Evolutionary conservation across 441 rosid species (phyloP).

Genomic region (Brassica balearica): DNA sequence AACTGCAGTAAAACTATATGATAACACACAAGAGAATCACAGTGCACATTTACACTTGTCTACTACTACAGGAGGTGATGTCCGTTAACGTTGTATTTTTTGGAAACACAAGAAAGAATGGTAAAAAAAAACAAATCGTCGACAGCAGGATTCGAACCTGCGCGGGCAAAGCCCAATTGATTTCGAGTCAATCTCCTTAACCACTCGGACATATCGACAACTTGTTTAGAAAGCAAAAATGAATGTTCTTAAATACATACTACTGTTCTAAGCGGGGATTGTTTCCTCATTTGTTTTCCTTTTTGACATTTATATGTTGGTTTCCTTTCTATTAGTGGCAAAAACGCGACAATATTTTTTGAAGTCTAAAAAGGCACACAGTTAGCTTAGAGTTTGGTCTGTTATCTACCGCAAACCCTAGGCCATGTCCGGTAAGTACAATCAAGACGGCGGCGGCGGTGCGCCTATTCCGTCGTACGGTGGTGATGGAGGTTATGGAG

Average conservation of each 20-base stretch:
- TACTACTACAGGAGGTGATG: not conserved
- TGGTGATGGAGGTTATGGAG: conserved; percentile 49
- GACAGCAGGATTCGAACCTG: conserved; percentile 68
- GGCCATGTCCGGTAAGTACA: conserved; percentile 68
- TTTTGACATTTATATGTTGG: conserved; percentile 6
- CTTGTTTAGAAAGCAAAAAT: not conserved
- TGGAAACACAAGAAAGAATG: not conserved
- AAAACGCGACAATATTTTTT: conserved; percentile 11
- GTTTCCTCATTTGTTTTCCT: not conserved
- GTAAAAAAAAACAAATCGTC: not conserved
- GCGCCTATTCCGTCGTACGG: conserved; percentile 55
- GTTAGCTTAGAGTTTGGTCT: conserved; percentile 12
- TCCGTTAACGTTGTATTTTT: not conserved
- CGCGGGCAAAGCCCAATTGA: conserved; percentile 72
- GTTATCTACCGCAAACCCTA: conserved; percentile 46
- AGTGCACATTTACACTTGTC: not conserved
- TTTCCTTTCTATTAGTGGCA: not conserved
- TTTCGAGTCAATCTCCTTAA: conserved; percentile 96
- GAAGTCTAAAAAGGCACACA: not conserved
- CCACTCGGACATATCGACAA: conserved; percentile 92
- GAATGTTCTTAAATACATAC: not conserved
- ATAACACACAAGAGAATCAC: not conserved
- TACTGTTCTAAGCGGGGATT: not conserved
- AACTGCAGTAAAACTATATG: not conserved
- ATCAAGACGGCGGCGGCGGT: conserved; percentile 63